Percentiles rank a stretch among this genome's conserved stretches.
These are phyloP conservation scores for Leucogyrophana mollusca DNA, from an alignment of 768 basidiomycete species.

Conservation along the genomic window DNA sequence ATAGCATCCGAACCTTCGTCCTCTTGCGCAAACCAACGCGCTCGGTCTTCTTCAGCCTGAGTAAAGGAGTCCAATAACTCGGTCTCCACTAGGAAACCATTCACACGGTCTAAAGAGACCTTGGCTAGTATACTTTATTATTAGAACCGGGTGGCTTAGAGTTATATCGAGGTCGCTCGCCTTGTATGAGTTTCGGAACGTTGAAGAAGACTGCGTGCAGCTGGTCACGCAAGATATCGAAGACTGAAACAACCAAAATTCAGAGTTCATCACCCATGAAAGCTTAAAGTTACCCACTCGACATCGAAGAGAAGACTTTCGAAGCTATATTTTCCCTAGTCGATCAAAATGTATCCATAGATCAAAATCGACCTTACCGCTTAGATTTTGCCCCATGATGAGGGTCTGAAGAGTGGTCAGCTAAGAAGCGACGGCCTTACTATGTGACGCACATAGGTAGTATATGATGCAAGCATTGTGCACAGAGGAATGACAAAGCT, in stretches of 20 bases:
- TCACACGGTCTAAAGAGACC: constrained; percentile 63
- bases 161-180: constrained; percentile 16
- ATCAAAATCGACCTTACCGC: constrained; percentile 2
- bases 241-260: constrained; percentile 35
- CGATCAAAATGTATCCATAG: constrained; percentile 6
- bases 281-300: constrained; percentile 16
- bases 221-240: constrained; percentile 58
- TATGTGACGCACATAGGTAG: constrained; percentile 47
- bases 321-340: constrained; percentile 23
- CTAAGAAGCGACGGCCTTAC: neutral
- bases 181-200: constrained; percentile 27
- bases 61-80: constrained; percentile 11
- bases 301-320: constrained; percentile 38
- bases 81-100: constrained; percentile 39
- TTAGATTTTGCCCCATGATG: constrained; percentile 11
- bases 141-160: constrained; percentile 5
- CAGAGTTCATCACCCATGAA: neutral
- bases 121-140: constrained; percentile 35
- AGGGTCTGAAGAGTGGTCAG: constrained; percentile 7
- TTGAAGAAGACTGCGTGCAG: constrained; percentile 34
- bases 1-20: constrained; percentile 30
- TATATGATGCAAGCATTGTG: constrained; percentile 66
- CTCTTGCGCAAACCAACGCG: constrained; percentile 4
- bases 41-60: neutral
- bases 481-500: constrained; percentile 61